Conservation (phyloP, 495 filamentous ascomycete genomes). For the Neurospora sp. region DNA sequence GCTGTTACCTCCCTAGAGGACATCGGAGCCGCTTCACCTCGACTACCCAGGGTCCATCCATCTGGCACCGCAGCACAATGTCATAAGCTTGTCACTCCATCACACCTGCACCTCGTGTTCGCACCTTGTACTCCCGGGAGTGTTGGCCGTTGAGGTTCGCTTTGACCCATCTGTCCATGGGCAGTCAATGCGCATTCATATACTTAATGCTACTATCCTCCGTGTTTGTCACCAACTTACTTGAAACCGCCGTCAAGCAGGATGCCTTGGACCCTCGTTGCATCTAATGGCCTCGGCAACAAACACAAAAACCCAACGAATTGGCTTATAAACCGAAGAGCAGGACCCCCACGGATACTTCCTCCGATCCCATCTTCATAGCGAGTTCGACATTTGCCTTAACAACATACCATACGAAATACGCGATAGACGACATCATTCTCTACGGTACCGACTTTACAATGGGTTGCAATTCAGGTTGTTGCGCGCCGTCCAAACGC, state of each 20-base stretch:
- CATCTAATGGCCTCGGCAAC: not conserved
- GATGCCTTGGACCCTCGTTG: not conserved
- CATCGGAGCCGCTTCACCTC: not conserved
- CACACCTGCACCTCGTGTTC: not conserved
- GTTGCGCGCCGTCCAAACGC: constrained; percentile 6
- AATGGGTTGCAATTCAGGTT: constrained; percentile 16
- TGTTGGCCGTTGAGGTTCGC: not conserved
- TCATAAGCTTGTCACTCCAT: not conserved
- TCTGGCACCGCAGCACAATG: not conserved
- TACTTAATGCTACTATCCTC: not conserved
- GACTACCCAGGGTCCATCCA: not conserved
- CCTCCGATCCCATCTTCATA: not conserved
- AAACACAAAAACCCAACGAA: not conserved
- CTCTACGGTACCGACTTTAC: not conserved
- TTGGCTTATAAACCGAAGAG: not conserved
- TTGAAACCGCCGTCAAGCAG: not conserved
- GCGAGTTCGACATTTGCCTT: not conserved
- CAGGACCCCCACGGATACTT: not conserved
- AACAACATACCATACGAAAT: not conserved
- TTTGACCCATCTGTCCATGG: not conserved
- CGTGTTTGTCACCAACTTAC: not conserved
- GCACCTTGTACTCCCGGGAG: not conserved
- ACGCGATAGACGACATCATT: not conserved
- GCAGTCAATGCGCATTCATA: not conserved
- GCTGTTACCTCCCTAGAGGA: not conserved